Evolutionary conservation across 345 rosid genomes (phyloP), one percentile per base, ranked within the genome.

Genomic region (Toxicodendron radicans): DNA sequence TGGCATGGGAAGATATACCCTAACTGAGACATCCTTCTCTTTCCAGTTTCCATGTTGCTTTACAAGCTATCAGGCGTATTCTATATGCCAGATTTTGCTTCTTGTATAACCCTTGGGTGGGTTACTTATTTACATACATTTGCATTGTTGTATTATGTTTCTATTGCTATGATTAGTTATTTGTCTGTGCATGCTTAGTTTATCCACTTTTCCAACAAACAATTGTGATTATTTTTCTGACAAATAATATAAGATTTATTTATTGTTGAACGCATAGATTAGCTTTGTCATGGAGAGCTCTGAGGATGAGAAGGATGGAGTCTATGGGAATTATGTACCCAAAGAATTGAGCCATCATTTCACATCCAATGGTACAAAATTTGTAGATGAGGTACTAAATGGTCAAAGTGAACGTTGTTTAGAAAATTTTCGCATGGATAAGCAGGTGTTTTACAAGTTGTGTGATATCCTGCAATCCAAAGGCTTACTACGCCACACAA

Each of bases 391-490:
- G 81, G 92, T 92, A 20, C 87, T 94, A 8, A 88, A 86, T 64
- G 91, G 94, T 69, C 85, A 82, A 58, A 88, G 82, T 74, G 90
- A 88, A 20, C 76, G 75, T 0, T 94, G 96, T 73, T 74, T 88
- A 48, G 95, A 91, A 75, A 89, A 89, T 72, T 94, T 94, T 72
- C 97, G 97, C 21, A 94, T 92, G 97, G 98, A 94, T 8, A 94
- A 92, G 80, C 83, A 83, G 35, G 90, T 92, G 52, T 94, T 92
- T 72, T 92, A 89, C 76, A 94, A 91, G 80, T 80, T 92, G 30
- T 94, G 98, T 77, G 87, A 89, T 62, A 84, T 89, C 70, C 77
- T 94, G 70, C 97, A 89, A 70, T 82, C 84, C 72, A 88, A 82
- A 66, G 97, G 97, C 78, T 78, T 91, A 45, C 76, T 94, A 20